Percentiles rank a stretch among this genome's conserved stretches.
phyloP scores from a whole-genome alignment of 495 filamentous ascomycete genomes.

The Podospora anserina region DNA sequence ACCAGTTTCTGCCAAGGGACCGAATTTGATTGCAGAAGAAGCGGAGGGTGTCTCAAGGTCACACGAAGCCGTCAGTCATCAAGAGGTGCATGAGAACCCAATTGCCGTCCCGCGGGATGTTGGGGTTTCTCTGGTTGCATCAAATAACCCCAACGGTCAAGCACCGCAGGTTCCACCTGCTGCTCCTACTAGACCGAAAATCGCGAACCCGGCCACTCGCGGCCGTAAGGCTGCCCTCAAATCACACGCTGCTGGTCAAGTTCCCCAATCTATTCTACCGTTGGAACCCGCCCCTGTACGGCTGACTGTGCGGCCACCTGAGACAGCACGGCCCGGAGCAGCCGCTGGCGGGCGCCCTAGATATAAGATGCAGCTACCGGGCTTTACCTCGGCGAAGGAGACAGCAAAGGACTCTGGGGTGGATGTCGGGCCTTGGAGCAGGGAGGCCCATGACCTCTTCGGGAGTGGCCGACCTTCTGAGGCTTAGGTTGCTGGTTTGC shows the following conservation, averaged over 20 bases:
- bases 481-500: neutral
- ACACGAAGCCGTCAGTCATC: constrained; percentile 6
- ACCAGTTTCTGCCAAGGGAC: neutral
- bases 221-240: constrained; percentile 49
- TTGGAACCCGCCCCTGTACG: constrained; percentile 20
- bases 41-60: neutral
- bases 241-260: constrained; percentile 46
- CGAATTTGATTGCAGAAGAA: neutral
- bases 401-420: neutral
- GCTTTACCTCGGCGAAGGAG: constrained; percentile 36
- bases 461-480: constrained; percentile 38
- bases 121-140: neutral
- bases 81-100: constrained; percentile 6
- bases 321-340: constrained; percentile 10
- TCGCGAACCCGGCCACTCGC: constrained; percentile 47
- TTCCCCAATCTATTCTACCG: constrained; percentile 40
- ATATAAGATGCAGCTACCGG: constrained; percentile 32
- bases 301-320: constrained; percentile 8
- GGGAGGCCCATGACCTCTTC: constrained; percentile 51
- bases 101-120: neutral
- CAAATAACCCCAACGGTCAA: constrained; percentile 3
- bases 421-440: constrained; percentile 52
- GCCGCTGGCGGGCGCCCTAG: constrained; percentile 25
- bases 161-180: constrained; percentile 3
- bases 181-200: constrained; percentile 13